Evolutionary conservation across 78 protist species (phyloP).

Genomic region (Chrysochromulina tobinii): DNA sequence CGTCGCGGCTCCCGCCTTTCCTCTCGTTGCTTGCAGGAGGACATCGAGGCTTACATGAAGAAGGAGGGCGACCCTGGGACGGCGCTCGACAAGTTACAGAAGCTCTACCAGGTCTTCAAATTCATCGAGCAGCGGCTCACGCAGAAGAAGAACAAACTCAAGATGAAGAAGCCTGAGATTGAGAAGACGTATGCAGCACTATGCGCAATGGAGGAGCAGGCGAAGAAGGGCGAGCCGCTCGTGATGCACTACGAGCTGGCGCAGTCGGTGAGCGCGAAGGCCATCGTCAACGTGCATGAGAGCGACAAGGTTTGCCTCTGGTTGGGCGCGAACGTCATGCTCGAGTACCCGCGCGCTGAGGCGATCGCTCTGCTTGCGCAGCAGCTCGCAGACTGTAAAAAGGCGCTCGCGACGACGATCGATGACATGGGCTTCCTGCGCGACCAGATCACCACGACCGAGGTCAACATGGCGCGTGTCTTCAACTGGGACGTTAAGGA

Average conservation of each 20-base stretch:
- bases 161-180: conserved; percentile 28
- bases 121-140: not conserved
- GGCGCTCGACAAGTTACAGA: conserved; percentile 14
- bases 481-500: conserved; percentile 42
- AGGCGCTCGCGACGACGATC: not conserved
- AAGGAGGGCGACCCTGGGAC: not conserved
- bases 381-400: not conserved
- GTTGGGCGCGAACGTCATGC: conserved; percentile 55
- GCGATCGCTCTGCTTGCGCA: conserved; percentile 1
- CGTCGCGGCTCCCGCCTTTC: not conserved
- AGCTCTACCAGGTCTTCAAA: not conserved
- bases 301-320: conserved; percentile 13
- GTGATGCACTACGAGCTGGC: not conserved
- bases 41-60: not conserved
- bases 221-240: conserved; percentile 18
- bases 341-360: conserved; percentile 34
- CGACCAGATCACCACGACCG: conserved; percentile 37
- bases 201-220: not conserved
- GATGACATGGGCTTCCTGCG: conserved; percentile 14
- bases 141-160: not conserved
- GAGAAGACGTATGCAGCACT: not conserved
- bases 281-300: not conserved
- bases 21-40: not conserved
- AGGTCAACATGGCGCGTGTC: conserved; percentile 37
- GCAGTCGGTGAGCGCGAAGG: conserved; percentile 18